A percentile compares a stretch with the other conserved stretches of the same genome.
These are phyloP conservation scores for Alternaria novae-zelandiae DNA, from an alignment of 2,329 filamentous ascomycete species.

Conservation along the genomic window DNA sequence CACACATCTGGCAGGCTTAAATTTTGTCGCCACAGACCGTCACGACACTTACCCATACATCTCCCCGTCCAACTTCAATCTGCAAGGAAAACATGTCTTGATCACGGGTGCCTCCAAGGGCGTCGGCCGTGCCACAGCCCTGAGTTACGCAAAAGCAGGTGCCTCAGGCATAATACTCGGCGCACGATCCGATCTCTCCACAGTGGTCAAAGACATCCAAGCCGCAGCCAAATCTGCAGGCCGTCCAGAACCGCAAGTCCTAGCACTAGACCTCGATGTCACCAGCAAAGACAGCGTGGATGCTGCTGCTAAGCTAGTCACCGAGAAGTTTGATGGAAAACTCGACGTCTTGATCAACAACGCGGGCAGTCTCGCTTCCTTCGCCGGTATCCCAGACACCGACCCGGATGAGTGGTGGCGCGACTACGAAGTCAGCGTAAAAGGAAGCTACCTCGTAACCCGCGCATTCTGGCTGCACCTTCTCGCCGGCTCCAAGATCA, in stretches of 20 bases:
- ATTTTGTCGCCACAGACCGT: slow-evolving; percentile 37
- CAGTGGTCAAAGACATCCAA: slow-evolving; percentile 45
- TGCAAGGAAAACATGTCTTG: slow-evolving; percentile 52
- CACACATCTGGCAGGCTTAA: slow-evolving; percentile 1
- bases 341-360: slow-evolving; percentile 59
- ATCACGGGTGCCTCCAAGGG: slow-evolving; percentile 64
- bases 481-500: slow-evolving; percentile 33
- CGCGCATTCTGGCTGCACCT: slow-evolving; percentile 55
- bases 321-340: slow-evolving; percentile 16
- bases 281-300: slow-evolving; percentile 48
- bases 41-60: slow-evolving; percentile 63
- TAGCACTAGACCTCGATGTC: slow-evolving; percentile 53
- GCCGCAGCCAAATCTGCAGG: slow-evolving; percentile 43
- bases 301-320: slow-evolving; percentile 42
- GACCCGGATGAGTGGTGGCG: slow-evolving; percentile 52
- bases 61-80: slow-evolving; percentile 43
- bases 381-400: slow-evolving; percentile 37
- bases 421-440: slow-evolving; percentile 57
- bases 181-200: slow-evolving; percentile 55
- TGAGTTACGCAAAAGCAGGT: slow-evolving; percentile 63
- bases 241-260: slow-evolving; percentile 49
- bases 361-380: slow-evolving; percentile 49
- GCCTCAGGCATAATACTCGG: slow-evolving; percentile 61
- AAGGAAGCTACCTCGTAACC: slow-evolving; percentile 55
- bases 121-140: slow-evolving; percentile 60